phyloP scores from a whole-genome alignment of 148 eudicot species.

The Spergularia marina region DNA sequence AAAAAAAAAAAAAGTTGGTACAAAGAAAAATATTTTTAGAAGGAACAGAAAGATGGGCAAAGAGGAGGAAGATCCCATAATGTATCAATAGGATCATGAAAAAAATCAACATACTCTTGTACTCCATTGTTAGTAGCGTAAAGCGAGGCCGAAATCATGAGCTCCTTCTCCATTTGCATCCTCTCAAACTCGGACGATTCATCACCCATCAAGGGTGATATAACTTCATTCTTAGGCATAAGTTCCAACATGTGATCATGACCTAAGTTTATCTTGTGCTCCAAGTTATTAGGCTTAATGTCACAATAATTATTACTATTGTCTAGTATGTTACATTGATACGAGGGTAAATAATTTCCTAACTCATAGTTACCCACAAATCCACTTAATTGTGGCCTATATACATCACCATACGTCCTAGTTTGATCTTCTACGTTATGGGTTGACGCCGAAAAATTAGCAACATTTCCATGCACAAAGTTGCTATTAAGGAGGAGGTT shows the following conservation, averaged over 20 bases:
- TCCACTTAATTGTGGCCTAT: conserved; percentile 55
- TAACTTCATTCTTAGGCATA: conserved; percentile 35
- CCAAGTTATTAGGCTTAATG: conserved; percentile 16
- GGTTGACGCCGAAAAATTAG: conserved; percentile 15
- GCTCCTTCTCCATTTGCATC: conserved; percentile 61
- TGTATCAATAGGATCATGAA: conserved; percentile 53
- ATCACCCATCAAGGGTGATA: conserved; percentile 11
- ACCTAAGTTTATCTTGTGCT: conserved; percentile 14
- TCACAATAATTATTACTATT: conserved; percentile 26
- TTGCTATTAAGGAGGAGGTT: conserved; percentile 9
- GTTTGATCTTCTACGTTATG: conserved; percentile 23
- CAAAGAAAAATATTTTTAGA: conserved; percentile 7
- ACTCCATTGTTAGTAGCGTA: conserved; percentile 39
- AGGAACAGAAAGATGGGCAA: conserved; percentile 39
- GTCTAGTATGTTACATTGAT: conserved; percentile 33
- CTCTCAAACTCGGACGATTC: conserved; percentile 49
- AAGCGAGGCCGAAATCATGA: conserved; percentile 42
- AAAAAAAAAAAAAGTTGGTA: background rate
- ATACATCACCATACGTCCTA: conserved; percentile 53
- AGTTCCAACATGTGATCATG: conserved; percentile 27
- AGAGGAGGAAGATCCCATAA: conserved; percentile 79
- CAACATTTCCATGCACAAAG: conserved; percentile 21
- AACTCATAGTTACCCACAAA: conserved; percentile 32
- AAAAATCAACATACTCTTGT: conserved; percentile 53
- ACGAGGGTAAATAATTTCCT: conserved; percentile 16